These are phyloP conservation scores for Epicoccum nigrum DNA, from an alignment of 2,329 filamentous ascomycete genomes.

Conservation along the genomic window DNA sequence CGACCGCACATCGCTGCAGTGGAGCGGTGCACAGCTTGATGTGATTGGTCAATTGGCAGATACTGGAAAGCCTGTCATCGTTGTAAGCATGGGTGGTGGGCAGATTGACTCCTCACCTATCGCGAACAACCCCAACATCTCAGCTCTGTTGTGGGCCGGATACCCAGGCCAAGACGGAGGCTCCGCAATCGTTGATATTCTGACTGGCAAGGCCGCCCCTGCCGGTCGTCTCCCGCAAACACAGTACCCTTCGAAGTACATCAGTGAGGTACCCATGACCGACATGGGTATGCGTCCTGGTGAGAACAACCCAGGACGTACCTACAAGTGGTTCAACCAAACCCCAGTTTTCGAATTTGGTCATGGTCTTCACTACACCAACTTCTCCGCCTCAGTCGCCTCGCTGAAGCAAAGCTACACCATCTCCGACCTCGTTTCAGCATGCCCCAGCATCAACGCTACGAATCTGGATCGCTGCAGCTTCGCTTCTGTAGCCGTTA, in stretches of 20 bases:
- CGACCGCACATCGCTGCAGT: constrained; percentile 60
- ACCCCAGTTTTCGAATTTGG: constrained; percentile 61
- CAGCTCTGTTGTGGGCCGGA: constrained; percentile 62
- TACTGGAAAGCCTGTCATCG: constrained; percentile 58
- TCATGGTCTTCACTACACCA: constrained; percentile 65
- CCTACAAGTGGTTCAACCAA: constrained; percentile 65
- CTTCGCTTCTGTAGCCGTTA: constrained; percentile 50
- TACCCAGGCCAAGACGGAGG: constrained; percentile 68
- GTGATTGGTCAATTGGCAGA: constrained; percentile 57
- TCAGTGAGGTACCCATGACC: constrained; percentile 59
- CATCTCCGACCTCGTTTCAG: constrained; percentile 23
- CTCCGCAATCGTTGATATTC: constrained; percentile 60
- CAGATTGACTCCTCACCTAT: constrained; percentile 61
- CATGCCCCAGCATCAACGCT: constrained; percentile 39
- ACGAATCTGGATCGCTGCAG: constrained; percentile 49
- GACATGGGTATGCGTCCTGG: constrained; percentile 63
- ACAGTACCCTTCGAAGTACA: constrained; percentile 62
- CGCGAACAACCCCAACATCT: constrained; percentile 55
- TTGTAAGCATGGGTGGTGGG: constrained; percentile 61
- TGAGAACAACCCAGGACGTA: constrained; percentile 57
- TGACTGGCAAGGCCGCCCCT: constrained; percentile 59
- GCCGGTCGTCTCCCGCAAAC: constrained; percentile 63
- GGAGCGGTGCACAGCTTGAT: constrained; percentile 60
- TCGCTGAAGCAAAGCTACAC: constrained; percentile 21
- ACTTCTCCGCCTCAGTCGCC: constrained; percentile 49